These are phyloP conservation scores for Tetrahymena borealis DNA, from an alignment of 73 alveolate genomes.

Conservation along the genomic window DNA sequence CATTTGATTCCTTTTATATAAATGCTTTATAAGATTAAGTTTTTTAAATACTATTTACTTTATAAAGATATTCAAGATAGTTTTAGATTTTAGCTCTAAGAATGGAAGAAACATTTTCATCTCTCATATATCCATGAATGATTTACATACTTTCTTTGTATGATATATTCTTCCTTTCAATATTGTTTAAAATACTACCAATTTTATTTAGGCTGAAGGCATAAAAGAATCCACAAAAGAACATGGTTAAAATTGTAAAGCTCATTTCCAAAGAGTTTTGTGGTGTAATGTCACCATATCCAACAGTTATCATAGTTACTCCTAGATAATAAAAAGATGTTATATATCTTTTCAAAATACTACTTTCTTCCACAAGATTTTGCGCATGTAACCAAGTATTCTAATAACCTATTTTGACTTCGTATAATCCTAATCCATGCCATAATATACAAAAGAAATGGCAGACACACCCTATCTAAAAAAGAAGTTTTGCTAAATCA, in stretches of 20 bases:
- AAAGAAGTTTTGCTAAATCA: background rate
- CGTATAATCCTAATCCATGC: background rate
- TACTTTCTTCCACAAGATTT: background rate
- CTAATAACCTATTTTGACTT: background rate
- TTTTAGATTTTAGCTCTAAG: background rate
- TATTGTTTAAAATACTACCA: slow-evolving; percentile 25
- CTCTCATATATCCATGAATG: background rate
- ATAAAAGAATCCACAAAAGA: slow-evolving; percentile 37
- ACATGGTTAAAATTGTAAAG: slow-evolving; percentile 65
- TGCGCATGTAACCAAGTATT: background rate
- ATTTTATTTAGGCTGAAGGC: slow-evolving; percentile 29
- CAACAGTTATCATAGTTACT: slow-evolving; percentile 76
- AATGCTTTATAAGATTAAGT: no score
- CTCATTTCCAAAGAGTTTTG: slow-evolving; percentile 56
- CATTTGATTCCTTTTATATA: background rate
- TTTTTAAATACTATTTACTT: no score
- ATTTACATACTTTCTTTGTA: background rate
- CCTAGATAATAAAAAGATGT: slow-evolving; percentile 62
- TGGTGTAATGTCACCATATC: slow-evolving; percentile 86
- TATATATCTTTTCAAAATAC: background rate
- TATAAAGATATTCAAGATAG: background rate
- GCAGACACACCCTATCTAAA: background rate
- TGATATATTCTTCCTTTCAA: background rate
- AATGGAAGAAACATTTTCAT: background rate
- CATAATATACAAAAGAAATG: background rate